Conservation (phyloP, 2,329 filamentous ascomycete species). For the Fusarium mundagurra region DNA sequence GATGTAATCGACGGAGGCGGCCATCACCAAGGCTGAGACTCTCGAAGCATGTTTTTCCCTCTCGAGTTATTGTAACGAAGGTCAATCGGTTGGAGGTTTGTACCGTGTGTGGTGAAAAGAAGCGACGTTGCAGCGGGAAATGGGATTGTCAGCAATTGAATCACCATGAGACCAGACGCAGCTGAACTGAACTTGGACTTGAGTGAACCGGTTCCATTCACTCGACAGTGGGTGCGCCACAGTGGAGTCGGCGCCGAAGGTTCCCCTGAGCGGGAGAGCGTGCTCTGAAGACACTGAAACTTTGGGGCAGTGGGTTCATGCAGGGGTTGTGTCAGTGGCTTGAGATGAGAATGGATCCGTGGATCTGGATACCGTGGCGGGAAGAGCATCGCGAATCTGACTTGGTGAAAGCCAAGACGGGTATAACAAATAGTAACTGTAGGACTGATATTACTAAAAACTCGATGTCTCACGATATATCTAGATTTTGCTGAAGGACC, state of each 20-base stretch:
- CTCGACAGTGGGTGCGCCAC: constrained; percentile 22
- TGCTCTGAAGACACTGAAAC: constrained; percentile 28
- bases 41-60: constrained; percentile 33
- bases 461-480: neutral
- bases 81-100: neutral
- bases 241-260: constrained; percentile 15
- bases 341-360: constrained; percentile 7
- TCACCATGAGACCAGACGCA: constrained; percentile 3
- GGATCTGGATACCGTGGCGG: constrained; percentile 22
- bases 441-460: neutral
- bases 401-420: neutral
- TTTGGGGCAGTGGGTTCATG: constrained; percentile 18
- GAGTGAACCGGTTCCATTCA: constrained; percentile 5
- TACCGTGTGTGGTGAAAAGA: constrained; percentile 7
- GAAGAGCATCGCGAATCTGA: constrained; percentile 18
- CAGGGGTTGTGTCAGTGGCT: constrained; percentile 30
- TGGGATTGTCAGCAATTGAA: constrained; percentile 4
- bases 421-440: neutral
- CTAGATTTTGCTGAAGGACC: neutral
- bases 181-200: neutral
- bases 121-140: neutral
- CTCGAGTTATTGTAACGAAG: neutral
- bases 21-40: constrained; percentile 40
- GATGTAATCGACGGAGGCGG: constrained; percentile 38
- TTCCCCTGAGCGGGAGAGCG: constrained; percentile 30